phyloP scores from a whole-genome alignment of 257 asterid genomes.

The Penstemon barbatus region DNA sequence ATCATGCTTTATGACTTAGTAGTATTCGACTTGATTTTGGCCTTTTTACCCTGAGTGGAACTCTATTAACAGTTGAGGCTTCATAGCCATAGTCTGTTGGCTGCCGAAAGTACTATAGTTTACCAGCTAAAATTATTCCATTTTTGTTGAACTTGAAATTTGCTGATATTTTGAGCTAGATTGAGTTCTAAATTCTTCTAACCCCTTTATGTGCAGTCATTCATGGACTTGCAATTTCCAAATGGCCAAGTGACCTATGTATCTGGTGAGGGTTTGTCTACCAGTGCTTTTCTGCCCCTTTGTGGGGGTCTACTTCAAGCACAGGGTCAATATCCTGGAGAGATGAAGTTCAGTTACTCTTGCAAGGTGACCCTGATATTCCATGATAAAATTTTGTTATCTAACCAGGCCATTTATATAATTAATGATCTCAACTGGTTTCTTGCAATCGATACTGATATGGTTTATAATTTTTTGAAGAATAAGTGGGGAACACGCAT shows the following conservation, averaged over 20 bases:
- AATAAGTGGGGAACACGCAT: conserved; percentile 90
- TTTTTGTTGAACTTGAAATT: not conserved
- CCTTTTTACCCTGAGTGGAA: not conserved
- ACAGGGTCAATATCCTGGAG: conserved; percentile 98
- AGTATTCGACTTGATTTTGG: not conserved
- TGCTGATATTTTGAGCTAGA: not conserved
- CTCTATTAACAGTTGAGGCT: not conserved
- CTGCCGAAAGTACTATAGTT: conserved; percentile 6
- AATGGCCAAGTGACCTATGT: conserved; percentile 91
- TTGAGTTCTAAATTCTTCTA: conserved; percentile 5
- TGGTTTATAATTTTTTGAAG: conserved; percentile 40
- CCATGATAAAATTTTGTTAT: not conserved
- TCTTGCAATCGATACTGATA: conserved; percentile 25
- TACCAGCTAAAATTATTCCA: not conserved
- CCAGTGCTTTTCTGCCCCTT: conserved; percentile 84
- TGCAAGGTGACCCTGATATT: conserved; percentile 64
- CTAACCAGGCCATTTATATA: conserved; percentile 7
- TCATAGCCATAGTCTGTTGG: not conserved
- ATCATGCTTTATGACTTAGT: not conserved
- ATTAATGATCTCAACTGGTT: not conserved
- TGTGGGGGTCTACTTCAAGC: conserved; percentile 95
- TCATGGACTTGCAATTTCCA: conserved; percentile 97
- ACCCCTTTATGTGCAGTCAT: conserved; percentile 58
- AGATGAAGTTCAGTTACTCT: conserved; percentile 91
- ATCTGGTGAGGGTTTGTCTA: conserved; percentile 91